Percentiles rank a stretch among this genome's conserved stretches.
phyloP scores from a whole-genome alignment of 768 basidiomycete species.

The Neoboletus subvelutipes region DNA sequence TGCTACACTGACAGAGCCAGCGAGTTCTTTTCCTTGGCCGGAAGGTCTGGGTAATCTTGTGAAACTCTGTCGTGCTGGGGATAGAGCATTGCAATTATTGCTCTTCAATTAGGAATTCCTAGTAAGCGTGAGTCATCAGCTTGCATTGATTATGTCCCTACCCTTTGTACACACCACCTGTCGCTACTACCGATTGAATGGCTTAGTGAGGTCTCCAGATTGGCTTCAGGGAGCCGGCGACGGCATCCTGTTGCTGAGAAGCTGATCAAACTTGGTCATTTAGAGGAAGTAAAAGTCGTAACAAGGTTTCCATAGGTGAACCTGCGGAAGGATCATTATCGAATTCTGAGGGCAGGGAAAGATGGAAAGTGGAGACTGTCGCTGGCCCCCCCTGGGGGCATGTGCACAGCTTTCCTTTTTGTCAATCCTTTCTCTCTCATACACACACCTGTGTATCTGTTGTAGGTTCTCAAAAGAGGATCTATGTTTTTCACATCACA shows the following conservation, averaged over 20 bases:
- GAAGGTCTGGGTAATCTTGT: conserved; percentile 79
- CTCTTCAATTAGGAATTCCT: conserved; percentile 91
- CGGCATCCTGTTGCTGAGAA: conserved; percentile 53
- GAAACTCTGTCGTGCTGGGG: conserved; percentile 77
- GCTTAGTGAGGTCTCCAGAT: conserved; percentile 87
- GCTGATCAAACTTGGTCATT: conserved; percentile 78
- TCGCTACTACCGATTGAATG: conserved; percentile 91
- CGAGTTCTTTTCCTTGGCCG: conserved; percentile 74
- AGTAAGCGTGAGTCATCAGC: conserved; percentile 88
- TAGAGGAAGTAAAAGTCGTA: conserved; percentile 85
- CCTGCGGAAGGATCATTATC: conserved; percentile 76
- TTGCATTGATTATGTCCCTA: conserved; percentile 88
- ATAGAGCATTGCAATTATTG: conserved; percentile 91
- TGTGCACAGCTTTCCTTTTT: too few species aligned
- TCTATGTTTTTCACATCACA: not conserved
- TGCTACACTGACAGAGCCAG: conserved; percentile 89
- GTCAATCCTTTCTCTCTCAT: too few species aligned
- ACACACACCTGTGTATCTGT: too few species aligned
- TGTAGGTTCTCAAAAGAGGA: too few species aligned
- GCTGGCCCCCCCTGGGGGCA: too few species aligned
- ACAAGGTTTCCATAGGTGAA: conserved; percentile 83
- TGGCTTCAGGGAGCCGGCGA: conserved; percentile 62
- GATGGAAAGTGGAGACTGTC: not conserved
- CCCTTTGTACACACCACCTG: conserved; percentile 90
- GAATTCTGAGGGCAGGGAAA: conserved; percentile 32